Percentiles rank a stretch among this genome's conserved stretches.
These are phyloP conservation scores for Phytophthora sp. DNA, from an alignment of 352 stramenopile genomes.

Conservation along the genomic window DNA sequence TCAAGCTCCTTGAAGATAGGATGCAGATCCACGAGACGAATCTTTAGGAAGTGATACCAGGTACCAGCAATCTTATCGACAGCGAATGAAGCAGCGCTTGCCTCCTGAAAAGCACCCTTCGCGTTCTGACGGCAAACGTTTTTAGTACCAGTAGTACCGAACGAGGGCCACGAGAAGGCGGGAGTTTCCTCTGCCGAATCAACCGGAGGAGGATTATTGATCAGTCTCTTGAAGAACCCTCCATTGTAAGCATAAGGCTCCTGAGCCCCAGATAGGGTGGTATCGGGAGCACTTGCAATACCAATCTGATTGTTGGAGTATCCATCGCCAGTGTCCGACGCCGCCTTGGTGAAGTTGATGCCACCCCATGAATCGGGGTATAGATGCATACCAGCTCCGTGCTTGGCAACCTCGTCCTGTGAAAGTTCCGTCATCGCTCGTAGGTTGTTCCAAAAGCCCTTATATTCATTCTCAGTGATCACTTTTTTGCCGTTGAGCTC, in stretches of 20 bases:
- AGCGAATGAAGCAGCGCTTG: neutral
- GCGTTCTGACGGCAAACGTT: neutral
- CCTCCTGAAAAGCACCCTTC: neutral
- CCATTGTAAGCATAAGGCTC: neutral
- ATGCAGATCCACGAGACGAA: too few species aligned
- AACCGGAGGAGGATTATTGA: neutral
- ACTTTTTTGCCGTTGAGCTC: neutral
- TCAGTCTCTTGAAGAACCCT: neutral
- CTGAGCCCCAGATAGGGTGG: neutral
- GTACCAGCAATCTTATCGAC: neutral
- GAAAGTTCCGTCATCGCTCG: neutral
- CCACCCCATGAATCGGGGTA: neutral
- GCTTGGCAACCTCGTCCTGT: neutral
- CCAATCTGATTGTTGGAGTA: neutral
- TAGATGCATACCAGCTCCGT: neutral
- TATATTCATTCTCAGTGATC: neutral
- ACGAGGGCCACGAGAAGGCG: neutral
- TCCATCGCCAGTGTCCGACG: neutral
- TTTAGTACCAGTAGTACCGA: neutral
- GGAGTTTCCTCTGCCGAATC: neutral
- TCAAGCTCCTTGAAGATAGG: neutral
- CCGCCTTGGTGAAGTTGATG: neutral
- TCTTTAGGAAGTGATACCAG: neutral
- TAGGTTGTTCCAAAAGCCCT: neutral
- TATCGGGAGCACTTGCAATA: rapidly evolving